A percentile compares a stretch with the other conserved stretches of the same genome.
These are phyloP conservation scores for Cytospora piceicola DNA, from an alignment of 2,329 filamentous ascomycete genomes.

Conservation along the genomic window DNA sequence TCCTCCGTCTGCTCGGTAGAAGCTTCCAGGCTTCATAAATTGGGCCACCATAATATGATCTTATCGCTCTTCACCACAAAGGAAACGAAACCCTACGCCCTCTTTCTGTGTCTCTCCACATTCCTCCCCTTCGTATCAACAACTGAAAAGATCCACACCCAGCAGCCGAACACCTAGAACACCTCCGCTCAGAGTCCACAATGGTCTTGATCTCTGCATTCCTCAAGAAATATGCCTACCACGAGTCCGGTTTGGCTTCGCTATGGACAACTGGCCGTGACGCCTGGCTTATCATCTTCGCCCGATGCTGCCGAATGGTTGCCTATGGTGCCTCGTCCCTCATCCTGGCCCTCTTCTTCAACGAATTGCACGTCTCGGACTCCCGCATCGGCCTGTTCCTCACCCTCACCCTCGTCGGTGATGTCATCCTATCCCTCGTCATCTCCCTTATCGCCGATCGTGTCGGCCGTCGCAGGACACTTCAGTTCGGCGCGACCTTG, in stretches of 20 bases:
- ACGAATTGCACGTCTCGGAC: constrained; percentile 58
- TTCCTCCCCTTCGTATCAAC: too few relatives aligned
- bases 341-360: constrained; percentile 65
- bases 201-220: constrained; percentile 27
- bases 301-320: constrained; percentile 59
- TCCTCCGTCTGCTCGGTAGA: neutral
- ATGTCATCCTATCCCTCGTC: constrained; percentile 61
- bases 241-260: constrained; percentile 54
- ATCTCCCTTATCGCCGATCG: constrained; percentile 63
- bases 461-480: constrained; percentile 58
- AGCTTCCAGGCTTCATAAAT: neutral
- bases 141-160: neutral
- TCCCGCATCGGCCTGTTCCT: constrained; percentile 66
- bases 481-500: constrained; percentile 55
- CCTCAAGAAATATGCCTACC: constrained; percentile 37
- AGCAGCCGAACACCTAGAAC: neutral
- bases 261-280: constrained; percentile 52
- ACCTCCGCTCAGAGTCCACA: neutral
- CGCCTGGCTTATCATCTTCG: constrained; percentile 58
- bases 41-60: too few relatives aligned
- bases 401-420: constrained; percentile 64
- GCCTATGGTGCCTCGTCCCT: constrained; percentile 66
- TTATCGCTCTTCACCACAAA: neutral
- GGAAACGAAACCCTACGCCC: too few relatives aligned
- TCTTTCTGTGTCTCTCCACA: too few relatives aligned